phyloP scores from a whole-genome alignment of 2,329 filamentous ascomycete species.

The Endocalyx cinctus region DNA sequence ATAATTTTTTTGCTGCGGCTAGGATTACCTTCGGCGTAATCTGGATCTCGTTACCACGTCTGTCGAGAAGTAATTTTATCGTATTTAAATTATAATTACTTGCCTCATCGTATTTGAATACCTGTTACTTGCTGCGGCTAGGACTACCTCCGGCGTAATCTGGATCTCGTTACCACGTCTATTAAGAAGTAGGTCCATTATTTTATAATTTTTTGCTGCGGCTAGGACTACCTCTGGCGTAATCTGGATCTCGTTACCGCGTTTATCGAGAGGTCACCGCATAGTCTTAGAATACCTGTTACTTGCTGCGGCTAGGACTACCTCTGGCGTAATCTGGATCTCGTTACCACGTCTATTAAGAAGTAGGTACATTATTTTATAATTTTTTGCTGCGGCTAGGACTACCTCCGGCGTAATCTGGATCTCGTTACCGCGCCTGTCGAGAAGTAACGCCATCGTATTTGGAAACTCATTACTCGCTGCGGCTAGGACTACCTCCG shows the following conservation, averaged over 20 bases:
- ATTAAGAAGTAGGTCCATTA: background rate
- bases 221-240: background rate
- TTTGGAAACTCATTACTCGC: background rate
- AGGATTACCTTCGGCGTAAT: background rate
- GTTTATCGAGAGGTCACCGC: background rate
- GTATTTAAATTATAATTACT: background rate
- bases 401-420: background rate
- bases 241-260: background rate
- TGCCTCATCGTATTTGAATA: background rate
- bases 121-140: background rate
- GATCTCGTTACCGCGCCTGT: background rate
- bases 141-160: background rate
- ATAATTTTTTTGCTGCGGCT: slow-evolving; percentile 5
- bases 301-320: background rate
- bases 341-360: background rate
- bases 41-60: background rate
- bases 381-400: background rate
- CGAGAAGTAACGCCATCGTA: background rate
- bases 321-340: background rate
- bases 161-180: background rate
- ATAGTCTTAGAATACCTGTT: background rate
- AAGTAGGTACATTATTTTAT: background rate
- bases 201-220: slow-evolving; percentile 1
- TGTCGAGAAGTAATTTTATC: background rate
- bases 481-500: background rate